Evolutionary conservation across 345 rosid species (phyloP).

Genomic region (Kernera saxatilis): DNA sequence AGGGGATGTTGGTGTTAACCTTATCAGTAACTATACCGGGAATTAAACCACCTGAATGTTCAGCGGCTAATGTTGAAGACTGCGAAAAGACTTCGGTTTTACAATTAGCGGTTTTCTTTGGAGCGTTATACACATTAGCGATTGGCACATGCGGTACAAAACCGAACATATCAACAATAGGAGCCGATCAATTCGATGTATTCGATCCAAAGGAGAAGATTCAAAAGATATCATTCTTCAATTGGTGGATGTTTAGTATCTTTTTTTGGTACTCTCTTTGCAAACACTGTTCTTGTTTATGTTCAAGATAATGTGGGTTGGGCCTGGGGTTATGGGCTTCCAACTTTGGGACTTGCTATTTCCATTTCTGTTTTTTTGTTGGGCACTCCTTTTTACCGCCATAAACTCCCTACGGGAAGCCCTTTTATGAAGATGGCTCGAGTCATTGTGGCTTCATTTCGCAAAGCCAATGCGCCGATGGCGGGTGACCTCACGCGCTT

Average conservation of each 20-base stretch:
- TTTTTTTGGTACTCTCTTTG: conserved; percentile 81
- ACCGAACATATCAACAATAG: conserved; percentile 87
- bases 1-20: conserved; percentile 80
- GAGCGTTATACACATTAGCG: conserved; percentile 69
- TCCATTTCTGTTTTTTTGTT: conserved; percentile 55
- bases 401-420: conserved; percentile 61
- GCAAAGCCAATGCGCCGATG: conserved; percentile 47
- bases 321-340: conserved; percentile 75
- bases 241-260: conserved; percentile 98
- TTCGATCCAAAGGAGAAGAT: conserved; percentile 71
- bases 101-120: conserved; percentile 59
- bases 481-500: conserved; percentile 41
- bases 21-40: conserved; percentile 61
- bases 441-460: conserved; percentile 65
- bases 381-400: conserved; percentile 74
- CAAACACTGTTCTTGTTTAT: conserved; percentile 77
- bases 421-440: conserved; percentile 69
- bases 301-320: conserved; percentile 90
- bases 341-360: conserved; percentile 57
- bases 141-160: conserved; percentile 89
- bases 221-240: conserved; percentile 85
- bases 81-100: conserved; percentile 58
- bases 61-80: conserved; percentile 13
- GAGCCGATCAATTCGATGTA: conserved; percentile 92
- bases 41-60: conserved; percentile 63